Percentiles rank a stretch among this genome's conserved stretches.
Conservation (phyloP, 495 filamentous ascomycete genomes). For the Chaetomium fimeti region DNA sequence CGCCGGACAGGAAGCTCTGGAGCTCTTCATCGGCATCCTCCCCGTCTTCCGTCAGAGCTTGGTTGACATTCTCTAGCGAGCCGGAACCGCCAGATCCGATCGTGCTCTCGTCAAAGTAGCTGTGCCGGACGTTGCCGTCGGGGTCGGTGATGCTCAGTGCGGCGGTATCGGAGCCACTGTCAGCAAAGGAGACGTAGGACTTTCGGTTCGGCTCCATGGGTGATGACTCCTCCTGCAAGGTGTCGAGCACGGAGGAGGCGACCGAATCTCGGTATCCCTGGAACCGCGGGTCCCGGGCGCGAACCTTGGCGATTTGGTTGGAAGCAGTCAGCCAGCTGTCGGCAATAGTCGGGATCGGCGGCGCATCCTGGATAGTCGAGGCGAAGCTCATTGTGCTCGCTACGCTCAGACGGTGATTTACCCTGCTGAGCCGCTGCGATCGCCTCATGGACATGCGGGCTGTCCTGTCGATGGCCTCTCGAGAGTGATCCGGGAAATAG, state of each 20-base stretch:
- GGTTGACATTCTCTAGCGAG: conserved; percentile 54
- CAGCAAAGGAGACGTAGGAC: conserved; percentile 89
- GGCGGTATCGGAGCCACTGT: conserved; percentile 69
- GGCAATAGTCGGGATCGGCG: conserved; percentile 93
- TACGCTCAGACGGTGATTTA: conserved; percentile 86
- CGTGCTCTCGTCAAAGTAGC: conserved; percentile 83
- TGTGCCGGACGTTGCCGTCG: conserved; percentile 66
- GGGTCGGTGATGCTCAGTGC: conserved; percentile 69
- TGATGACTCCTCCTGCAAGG: conserved; percentile 79
- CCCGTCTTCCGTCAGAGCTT: conserved; percentile 78
- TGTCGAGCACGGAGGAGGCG: conserved; percentile 80
- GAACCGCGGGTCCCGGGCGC: conserved; percentile 42
- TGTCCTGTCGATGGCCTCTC: conserved; percentile 89
- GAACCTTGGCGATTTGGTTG: conserved; percentile 52
- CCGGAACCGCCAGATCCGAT: conserved; percentile 60
- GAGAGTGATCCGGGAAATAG: conserved; percentile 94
- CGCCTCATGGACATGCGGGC: conserved; percentile 86
- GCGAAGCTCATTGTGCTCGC: conserved; percentile 91
- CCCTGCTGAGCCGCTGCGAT: conserved; percentile 84
- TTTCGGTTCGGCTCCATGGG: conserved; percentile 86
- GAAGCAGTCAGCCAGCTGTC: conserved; percentile 80
- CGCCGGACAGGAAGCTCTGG: conserved; percentile 79
- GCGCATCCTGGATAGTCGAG: conserved; percentile 82
- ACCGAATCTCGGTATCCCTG: conserved; percentile 77
- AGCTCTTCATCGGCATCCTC: conserved; percentile 81